phyloP scores from a whole-genome alignment of 176 grass and related monocot genomes.

The Phoenix roebelenii region DNA sequence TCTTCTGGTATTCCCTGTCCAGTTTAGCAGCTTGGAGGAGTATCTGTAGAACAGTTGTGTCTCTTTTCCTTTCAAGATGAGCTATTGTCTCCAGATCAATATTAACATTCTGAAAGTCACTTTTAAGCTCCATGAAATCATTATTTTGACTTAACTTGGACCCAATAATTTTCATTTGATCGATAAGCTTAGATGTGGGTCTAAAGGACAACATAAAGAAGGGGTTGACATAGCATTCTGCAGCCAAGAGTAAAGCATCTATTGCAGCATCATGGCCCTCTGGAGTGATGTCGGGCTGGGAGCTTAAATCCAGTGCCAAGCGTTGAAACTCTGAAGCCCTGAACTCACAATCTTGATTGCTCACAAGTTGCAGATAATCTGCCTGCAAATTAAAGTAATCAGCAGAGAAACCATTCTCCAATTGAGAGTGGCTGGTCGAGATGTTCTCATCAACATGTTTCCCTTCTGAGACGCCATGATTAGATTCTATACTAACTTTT shows the following conservation, averaged over 20 bases:
- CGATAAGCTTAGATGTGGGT: conserved; percentile 42
- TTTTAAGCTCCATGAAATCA: conserved; percentile 26
- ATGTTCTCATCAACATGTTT: conserved; percentile 31
- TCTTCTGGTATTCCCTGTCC: conserved; percentile 54
- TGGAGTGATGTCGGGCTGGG: conserved; percentile 43
- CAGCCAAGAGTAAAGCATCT: conserved; percentile 86
- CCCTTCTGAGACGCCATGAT: conserved; percentile 25
- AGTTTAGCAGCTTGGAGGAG: conserved; percentile 72
- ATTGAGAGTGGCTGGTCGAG: conserved; percentile 27
- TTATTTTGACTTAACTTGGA: conserved; percentile 44
- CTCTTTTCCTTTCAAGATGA: conserved; percentile 64
- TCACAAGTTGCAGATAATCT: conserved; percentile 83
- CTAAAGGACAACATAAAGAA: conserved; percentile 60
- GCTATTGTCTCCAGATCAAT: conserved; percentile 32
- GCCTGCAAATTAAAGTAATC: conserved; percentile 62
- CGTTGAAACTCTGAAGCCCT: conserved; percentile 72
- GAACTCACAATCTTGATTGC: conserved; percentile 59
- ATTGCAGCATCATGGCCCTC: conserved; percentile 82
- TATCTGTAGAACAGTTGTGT: conserved; percentile 79
- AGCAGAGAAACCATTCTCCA: conserved; percentile 51
- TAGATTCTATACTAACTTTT: conserved; percentile 30
- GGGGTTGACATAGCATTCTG: conserved; percentile 86
- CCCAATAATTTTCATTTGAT: conserved; percentile 44
- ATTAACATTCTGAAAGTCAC: conserved; percentile 39
- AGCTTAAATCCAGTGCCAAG: conserved; percentile 68